A percentile compares a stretch with the other conserved stretches of the same genome.
Evolutionary conservation across 75 land plant species (phyloP).

Genomic region (Adiantum capillusveneris): DNA sequence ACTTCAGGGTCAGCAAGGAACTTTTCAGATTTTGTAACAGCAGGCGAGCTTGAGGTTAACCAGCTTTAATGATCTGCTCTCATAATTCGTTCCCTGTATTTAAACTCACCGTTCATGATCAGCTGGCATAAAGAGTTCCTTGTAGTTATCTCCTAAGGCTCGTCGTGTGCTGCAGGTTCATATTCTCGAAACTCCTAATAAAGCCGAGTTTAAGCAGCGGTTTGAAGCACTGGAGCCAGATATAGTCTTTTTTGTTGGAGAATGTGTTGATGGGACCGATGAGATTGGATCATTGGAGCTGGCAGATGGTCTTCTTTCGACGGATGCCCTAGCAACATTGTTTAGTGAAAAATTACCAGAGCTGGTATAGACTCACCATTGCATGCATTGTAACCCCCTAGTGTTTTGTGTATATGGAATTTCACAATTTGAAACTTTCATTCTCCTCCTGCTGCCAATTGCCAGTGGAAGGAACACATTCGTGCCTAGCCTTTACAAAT

Average conservation of each 20-base stretch:
- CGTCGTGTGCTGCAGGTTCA: constrained; percentile 81
- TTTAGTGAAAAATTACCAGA: constrained; percentile 56
- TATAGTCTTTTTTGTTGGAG: constrained; percentile 58
- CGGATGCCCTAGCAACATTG: constrained; percentile 34
- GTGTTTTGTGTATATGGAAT: too few species aligned
- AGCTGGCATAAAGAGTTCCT: neutral
- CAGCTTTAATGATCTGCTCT: too few species aligned
- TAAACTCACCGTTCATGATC: neutral
- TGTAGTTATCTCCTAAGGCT: too few species aligned
- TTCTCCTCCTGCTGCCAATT: too few species aligned
- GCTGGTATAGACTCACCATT: constrained; percentile 31
- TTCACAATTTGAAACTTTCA: too few species aligned
- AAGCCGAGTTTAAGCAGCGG: constrained; percentile 41
- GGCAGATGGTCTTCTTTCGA: constrained; percentile 39
- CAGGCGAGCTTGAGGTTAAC: constrained; percentile 1
- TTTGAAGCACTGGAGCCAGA: constrained; percentile 48
- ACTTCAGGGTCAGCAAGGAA: neutral
- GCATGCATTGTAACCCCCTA: too few species aligned
- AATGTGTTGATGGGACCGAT: constrained; percentile 31
- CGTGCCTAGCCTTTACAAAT: too few species aligned
- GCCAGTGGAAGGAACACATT: too few species aligned
- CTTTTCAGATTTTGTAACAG: constrained; percentile 2
- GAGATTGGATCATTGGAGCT: constrained; percentile 58
- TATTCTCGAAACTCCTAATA: constrained; percentile 40
- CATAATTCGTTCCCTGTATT: constrained; percentile 8